Conservation (phyloP, 306 rosid species). For the Neltuma alba region DNA sequence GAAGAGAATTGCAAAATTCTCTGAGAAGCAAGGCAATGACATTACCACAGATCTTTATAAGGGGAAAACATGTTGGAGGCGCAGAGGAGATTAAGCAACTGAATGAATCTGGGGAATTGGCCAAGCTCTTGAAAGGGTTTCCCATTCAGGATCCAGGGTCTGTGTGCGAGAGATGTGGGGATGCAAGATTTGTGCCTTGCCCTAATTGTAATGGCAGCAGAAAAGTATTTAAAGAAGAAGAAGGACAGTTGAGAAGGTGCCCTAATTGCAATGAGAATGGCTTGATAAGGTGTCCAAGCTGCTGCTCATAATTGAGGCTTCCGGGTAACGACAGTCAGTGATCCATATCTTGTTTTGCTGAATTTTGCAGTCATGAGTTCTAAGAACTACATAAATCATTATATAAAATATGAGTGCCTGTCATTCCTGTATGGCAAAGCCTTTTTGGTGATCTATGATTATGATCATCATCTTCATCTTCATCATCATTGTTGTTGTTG, state of each 20-base stretch:
- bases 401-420: slow-evolving; percentile 27
- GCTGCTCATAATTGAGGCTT: slow-evolving; percentile 41
- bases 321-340: not conserved
- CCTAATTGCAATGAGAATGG: slow-evolving; percentile 81
- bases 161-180: slow-evolving; percentile 73
- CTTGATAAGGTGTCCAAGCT: slow-evolving; percentile 67
- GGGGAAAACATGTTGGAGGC: slow-evolving; percentile 68
- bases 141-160: slow-evolving; percentile 49
- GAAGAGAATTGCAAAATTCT: slow-evolving; percentile 58
- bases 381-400: slow-evolving; percentile 16
- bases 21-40: slow-evolving; percentile 48
- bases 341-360: not conserved
- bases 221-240: slow-evolving; percentile 64
- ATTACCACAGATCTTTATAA: slow-evolving; percentile 72
- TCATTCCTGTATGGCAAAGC: slow-evolving; percentile 14
- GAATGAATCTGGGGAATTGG: slow-evolving; percentile 72
- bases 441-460: slow-evolving; percentile 23
- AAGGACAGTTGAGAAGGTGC: slow-evolving; percentile 64
- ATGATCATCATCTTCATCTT: not conserved
- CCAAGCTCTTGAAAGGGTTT: slow-evolving; percentile 56
- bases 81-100: slow-evolving; percentile 69
- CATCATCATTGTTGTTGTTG: slow-evolving; percentile 2
- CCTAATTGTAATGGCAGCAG: slow-evolving; percentile 70
- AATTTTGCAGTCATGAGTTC: slow-evolving; percentile 15
- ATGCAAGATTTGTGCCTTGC: slow-evolving; percentile 78